phyloP scores from a whole-genome alignment of 2,329 filamentous ascomycete genomes.

The Monosporascus sp. region DNA sequence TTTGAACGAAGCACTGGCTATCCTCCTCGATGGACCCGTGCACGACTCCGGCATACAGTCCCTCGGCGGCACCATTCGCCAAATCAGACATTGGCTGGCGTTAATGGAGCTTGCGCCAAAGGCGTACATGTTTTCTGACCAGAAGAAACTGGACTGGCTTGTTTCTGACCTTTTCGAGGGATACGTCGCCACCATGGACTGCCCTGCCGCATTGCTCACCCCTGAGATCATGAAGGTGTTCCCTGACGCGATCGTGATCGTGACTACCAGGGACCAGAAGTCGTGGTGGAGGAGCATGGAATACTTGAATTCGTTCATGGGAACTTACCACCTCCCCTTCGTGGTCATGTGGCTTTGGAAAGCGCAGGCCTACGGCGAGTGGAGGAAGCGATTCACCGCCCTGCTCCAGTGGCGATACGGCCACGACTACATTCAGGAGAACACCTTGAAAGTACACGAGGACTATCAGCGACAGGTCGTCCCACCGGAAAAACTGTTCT shows the following conservation, averaged over 20 bases:
- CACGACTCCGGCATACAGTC: constrained; percentile 31
- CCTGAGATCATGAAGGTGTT: constrained; percentile 44
- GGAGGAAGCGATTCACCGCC: constrained; percentile 25
- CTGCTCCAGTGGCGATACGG: constrained; percentile 27
- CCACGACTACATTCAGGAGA: constrained; percentile 24
- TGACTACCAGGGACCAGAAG: constrained; percentile 33
- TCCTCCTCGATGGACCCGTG: constrained; percentile 29
- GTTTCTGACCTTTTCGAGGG: constrained; percentile 29
- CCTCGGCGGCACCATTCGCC: constrained; percentile 30
- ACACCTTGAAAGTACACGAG: constrained; percentile 25
- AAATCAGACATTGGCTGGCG: constrained; percentile 28
- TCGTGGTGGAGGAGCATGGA: constrained; percentile 34
- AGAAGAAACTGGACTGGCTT: constrained; percentile 31
- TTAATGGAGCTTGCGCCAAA: constrained; percentile 29
- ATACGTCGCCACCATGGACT: constrained; percentile 35
- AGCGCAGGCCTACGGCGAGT: constrained; percentile 26
- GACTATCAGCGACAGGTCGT: constrained; percentile 27
- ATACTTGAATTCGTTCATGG: constrained; percentile 26
- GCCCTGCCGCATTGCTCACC: constrained; percentile 35
- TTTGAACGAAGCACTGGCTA: constrained; percentile 31
- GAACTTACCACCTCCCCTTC: constrained; percentile 28
- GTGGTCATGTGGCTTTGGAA: constrained; percentile 28
- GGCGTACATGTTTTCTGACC: constrained; percentile 22
- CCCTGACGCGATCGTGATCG: constrained; percentile 44
- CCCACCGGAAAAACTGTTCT: constrained; percentile 28